These are phyloP conservation scores for Vitis hybrid DNA, from an alignment of 177 flowering plant genomes.

Conservation along the genomic window DNA sequence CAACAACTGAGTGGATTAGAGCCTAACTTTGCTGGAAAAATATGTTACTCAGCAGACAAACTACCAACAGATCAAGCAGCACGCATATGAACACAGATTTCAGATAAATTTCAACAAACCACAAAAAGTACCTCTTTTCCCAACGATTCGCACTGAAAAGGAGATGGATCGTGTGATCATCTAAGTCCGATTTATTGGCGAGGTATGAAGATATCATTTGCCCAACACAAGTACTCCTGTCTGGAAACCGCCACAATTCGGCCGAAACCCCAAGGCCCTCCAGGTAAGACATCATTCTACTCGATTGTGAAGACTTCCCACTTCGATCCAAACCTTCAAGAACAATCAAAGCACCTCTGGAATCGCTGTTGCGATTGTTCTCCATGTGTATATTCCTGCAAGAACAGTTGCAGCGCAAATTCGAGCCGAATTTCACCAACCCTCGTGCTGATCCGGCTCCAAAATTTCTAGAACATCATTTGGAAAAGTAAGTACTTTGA, in stretches of 20 bases:
- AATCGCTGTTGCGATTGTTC: constrained; percentile 13
- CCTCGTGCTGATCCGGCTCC: constrained; percentile 17
- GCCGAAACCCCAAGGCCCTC: constrained; percentile 50
- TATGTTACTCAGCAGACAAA: not conserved
- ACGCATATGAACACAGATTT: not conserved
- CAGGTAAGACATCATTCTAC: constrained; percentile 43
- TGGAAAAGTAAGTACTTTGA: no score
- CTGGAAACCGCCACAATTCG: constrained; percentile 77
- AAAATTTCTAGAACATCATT: constrained; percentile 17
- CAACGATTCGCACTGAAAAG: constrained; percentile 87
- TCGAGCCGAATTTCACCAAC: constrained; percentile 13
- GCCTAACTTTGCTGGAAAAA: not conserved
- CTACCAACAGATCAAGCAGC: no score
- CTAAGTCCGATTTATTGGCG: constrained; percentile 61
- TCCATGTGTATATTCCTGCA: constrained; percentile 35
- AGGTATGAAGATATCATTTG: constrained; percentile 80
- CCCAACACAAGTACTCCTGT: constrained; percentile 68
- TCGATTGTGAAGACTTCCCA: constrained; percentile 70
- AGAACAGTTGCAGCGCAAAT: constrained; percentile 10
- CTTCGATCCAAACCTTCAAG: constrained; percentile 80
- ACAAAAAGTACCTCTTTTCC: constrained; percentile 70
- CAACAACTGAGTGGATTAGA: not conserved
- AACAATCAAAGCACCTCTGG: constrained; percentile 77
- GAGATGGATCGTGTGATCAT: constrained; percentile 76
- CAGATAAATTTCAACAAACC: not conserved